Percentiles rank a stretch among this genome's conserved stretches.
These are phyloP conservation scores for Sugiyamaella grinbergsii DNA, from an alignment of 1,139 yeast genomes.

Conservation along the genomic window DNA sequence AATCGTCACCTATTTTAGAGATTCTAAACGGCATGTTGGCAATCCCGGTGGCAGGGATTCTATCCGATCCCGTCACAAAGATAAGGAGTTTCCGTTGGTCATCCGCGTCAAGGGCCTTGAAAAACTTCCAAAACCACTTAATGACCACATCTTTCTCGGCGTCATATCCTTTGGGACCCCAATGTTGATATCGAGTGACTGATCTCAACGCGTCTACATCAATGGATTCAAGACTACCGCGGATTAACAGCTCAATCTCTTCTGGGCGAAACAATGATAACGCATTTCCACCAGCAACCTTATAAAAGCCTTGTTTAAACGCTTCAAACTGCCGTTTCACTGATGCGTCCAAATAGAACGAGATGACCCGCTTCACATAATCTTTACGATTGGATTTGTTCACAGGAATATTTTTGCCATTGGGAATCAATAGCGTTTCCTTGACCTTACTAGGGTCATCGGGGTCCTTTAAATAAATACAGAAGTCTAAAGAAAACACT, in stretches of 20 bases:
- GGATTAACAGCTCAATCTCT: conserved; percentile 74
- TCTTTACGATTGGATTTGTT: conserved; percentile 55
- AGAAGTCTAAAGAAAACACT: conserved; percentile 53
- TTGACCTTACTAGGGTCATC: conserved; percentile 26
- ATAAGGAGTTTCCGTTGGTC: conserved; percentile 65
- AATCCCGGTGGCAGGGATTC: conserved; percentile 91
- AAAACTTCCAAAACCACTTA: conserved; percentile 84
- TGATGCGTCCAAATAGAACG: conserved; percentile 60
- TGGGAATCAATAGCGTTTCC: conserved; percentile 53
- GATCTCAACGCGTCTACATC: conserved; percentile 70
- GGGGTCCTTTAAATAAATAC: conserved; percentile 41
- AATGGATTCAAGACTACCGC: conserved; percentile 72
- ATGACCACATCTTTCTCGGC: conserved; percentile 48
- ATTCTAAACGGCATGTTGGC: conserved; percentile 67
- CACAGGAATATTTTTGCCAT: conserved; percentile 60
- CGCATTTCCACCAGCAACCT: conserved; percentile 80
- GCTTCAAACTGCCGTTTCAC: conserved; percentile 56
- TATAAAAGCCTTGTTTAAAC: conserved; percentile 69
- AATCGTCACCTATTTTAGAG: conserved; percentile 54
- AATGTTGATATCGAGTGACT: conserved; percentile 72
- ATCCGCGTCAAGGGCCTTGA: conserved; percentile 49
- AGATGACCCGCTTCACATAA: conserved; percentile 64
- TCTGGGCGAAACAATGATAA: conserved; percentile 74
- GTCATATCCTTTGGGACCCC: conserved; percentile 46
- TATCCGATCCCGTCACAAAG: conserved; percentile 87